phyloP scores from a whole-genome alignment of 495 filamentous ascomycete species.

The Tricharina praecox region DNA sequence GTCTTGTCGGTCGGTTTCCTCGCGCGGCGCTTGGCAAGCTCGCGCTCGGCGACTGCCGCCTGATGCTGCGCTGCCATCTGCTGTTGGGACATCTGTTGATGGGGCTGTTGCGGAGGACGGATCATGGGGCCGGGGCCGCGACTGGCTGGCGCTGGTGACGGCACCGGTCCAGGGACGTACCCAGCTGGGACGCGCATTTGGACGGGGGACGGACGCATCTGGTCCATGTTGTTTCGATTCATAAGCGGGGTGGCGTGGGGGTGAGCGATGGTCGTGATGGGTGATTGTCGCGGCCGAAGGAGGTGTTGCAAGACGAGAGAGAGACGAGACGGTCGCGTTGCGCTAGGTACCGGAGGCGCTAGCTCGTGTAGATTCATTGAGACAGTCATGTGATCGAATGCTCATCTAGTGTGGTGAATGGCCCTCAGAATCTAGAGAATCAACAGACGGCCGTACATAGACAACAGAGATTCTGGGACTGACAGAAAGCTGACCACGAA shows the following conservation, averaged over 20 bases:
- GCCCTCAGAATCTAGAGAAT: no score
- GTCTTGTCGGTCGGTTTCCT: constrained; percentile 86
- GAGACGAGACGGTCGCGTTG: not conserved
- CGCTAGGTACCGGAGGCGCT: not conserved
- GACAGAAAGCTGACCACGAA: no score
- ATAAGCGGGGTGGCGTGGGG: not conserved
- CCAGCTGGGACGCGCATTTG: constrained; percentile 4
- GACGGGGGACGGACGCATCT: not conserved
- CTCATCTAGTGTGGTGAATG: no score
- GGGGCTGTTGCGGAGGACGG: constrained; percentile 30
- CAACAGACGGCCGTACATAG: no score
- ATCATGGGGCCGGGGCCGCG: constrained; percentile 40
- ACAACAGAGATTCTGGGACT: no score
- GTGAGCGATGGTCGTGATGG: not conserved
- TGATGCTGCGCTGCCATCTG: constrained; percentile 32
- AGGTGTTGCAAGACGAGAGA: no score
- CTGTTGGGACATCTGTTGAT: constrained; percentile 33
- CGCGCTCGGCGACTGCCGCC: constrained; percentile 40
- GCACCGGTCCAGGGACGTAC: not conserved
- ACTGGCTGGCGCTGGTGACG: constrained; percentile 13
- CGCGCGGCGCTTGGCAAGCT: constrained; percentile 56
- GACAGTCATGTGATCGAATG: not conserved
- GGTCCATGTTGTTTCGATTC: not conserved
- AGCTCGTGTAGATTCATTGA: no score
- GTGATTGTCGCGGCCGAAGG: not conserved